These are phyloP conservation scores for Persicaria maculosa DNA, from an alignment of 148 eudicot genomes.

Conservation along the genomic window DNA sequence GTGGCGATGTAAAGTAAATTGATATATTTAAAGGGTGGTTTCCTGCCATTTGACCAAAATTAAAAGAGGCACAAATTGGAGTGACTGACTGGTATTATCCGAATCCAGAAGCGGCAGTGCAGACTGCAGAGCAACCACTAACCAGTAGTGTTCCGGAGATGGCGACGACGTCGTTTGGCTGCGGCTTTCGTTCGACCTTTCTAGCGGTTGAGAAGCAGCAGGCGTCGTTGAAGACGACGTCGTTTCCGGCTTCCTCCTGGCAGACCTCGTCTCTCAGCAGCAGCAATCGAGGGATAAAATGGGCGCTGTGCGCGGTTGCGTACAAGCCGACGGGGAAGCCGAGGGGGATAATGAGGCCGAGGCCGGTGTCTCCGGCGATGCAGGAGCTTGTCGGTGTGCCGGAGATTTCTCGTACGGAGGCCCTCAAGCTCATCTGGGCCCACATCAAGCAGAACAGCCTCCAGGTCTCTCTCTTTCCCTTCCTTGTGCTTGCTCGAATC, in stretches of 20 bases:
- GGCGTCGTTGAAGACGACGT: slow-evolving; percentile 16
- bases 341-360: slow-evolving; percentile 75
- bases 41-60: no score
- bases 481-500: neutral
- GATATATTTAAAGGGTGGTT: no score
- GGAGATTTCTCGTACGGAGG: slow-evolving; percentile 69
- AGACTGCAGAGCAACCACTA: slow-evolving; percentile 1
- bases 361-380: slow-evolving; percentile 53
- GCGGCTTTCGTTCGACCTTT: neutral
- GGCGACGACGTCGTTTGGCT: slow-evolving; percentile 8
- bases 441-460: slow-evolving; percentile 64
- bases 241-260: slow-evolving; percentile 2
- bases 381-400: slow-evolving; percentile 60
- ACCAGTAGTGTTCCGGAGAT: neutral
- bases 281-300: neutral
- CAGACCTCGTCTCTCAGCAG: slow-evolving; percentile 1
- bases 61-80: no score
- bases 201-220: neutral
- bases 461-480: slow-evolving; percentile 37
- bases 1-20: no score
- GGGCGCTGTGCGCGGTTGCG: slow-evolving; percentile 24
- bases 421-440: slow-evolving; percentile 71
- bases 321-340: slow-evolving; percentile 39
- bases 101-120: no score
- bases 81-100: no score